Conservation (phyloP, 2,329 filamentous ascomycete genomes). For the Aspergillus luchuensis region DNA sequence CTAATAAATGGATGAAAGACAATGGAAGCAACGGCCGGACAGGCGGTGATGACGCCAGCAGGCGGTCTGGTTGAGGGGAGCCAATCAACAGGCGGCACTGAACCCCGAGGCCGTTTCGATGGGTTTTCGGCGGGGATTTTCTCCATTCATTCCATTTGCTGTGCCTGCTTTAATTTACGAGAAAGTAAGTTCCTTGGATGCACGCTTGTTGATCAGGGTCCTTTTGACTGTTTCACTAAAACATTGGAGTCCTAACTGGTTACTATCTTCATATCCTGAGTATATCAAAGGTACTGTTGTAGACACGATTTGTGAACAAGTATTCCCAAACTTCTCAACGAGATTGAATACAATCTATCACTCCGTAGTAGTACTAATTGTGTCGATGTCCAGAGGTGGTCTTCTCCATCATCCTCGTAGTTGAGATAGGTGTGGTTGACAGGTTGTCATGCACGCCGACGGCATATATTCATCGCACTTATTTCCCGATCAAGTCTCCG, state of each 20-base stretch:
- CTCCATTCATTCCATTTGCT: not conserved
- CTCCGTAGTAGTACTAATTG: not conserved
- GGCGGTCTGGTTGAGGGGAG: constrained; percentile 8
- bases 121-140: not conserved
- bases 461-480: too few species aligned
- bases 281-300: too few species aligned
- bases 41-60: constrained; percentile 22
- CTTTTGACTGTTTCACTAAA: not conserved
- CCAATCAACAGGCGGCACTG: constrained; percentile 16
- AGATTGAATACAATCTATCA: not conserved
- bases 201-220: not conserved
- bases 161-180: not conserved
- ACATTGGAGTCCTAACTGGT: not conserved
- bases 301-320: too few species aligned
- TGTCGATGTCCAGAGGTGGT: not conserved
- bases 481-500: too few species aligned
- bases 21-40: not conserved
- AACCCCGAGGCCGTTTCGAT: not conserved
- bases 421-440: too few species aligned
- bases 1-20: too few species aligned
- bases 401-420: not conserved
- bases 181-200: not conserved
- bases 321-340: not conserved
- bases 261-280: too few species aligned
- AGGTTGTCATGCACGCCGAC: too few species aligned